Base-by-base conservation (phyloP, 1,139 yeast genomes). In the Hanseniaspora uvarum region DNA sequence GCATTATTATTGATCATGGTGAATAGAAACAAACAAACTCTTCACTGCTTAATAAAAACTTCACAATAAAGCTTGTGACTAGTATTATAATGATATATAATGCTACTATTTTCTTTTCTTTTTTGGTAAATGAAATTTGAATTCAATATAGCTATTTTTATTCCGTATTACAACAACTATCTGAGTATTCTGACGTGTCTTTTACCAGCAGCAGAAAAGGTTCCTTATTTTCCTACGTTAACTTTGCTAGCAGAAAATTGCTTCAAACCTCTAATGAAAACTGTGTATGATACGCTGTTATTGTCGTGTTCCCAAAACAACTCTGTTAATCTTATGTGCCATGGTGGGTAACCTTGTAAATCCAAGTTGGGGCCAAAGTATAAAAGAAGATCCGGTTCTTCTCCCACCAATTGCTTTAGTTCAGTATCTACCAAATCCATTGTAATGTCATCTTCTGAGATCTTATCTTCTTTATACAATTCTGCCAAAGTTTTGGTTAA, bases 341-440 rank as follows among this genome's bases (percentile, higher is more conserved):
- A 92, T 26, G 99, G 99, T 19, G 98, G 97, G 67, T 83, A 94
- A 33, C 95, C 96, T 67, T 88, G 95, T 53, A 94, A 75, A 65
- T 88, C 94, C 59, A 92, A 73, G 18, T 73, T 73, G 10, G 96
- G 95, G n/a, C 88, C 87, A 68, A 92, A 92, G 55, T 86, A 71
- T 43, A 94, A 73, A 53, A 92, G 72, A 59, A 92, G 72, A 65
- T 94, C 98, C 0, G 98, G 98, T 66, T 94, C 98, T 12, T 75
- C 77, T 3, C 96, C 92, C 28, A 88, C 94, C 55, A 87, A 72
- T 60, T 81, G 86, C 36, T 75, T 72, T 59, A 87, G 73, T 64
- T 87, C 94, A 56, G 78, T 79, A 65, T 88, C 88, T 48, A 92
- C 78, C 54, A 85, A 73, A 40, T 79, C 81, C 58, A 86, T 77